Evolutionary conservation across 2,329 filamentous ascomycete genomes (phyloP), one percentile per base, ranked within the genome.

Genomic region (Fonsecaea monophora): DNA sequence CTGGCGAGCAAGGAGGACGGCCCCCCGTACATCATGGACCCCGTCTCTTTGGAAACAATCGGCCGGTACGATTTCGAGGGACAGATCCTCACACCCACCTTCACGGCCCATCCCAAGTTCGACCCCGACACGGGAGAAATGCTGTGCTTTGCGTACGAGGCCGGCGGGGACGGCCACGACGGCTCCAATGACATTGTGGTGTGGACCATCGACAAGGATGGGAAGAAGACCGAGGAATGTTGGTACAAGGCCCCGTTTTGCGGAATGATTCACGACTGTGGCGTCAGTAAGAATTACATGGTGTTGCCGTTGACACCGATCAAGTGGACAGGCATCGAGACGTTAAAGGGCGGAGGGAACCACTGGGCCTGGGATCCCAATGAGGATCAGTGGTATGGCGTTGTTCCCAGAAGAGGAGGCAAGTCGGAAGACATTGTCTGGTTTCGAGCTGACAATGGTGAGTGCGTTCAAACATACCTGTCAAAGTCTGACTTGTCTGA

Each of bases 361-460:
- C 83, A 85, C 73, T 85, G 82, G 74, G 82, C 82, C 0, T 84
- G 82, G 83, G 82, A 84, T 62, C 82, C 83, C 0, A 55, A 67
- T 2, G 84, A 86, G 72, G 83, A 86, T 70, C 84, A 86, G 72
- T 82, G 81, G 75, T 86, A 86, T 68, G 85, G 82, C 0, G 77
- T 86, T 13, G 83, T 86, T 2, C 84, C 84, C 2, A 77, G 85
- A 7, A 74, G 81, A 2, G 81, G 81, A 2, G 84, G 79, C 0
- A 84, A 82, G 69, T 78, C 80, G 0, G 82, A 84, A 67, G 84
- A 86, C 73, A 83, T 86, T 50, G 75, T 82, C 0, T 68, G 67
- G 67, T 68, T 68, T 34, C 55, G 67, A 3, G 67, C 67, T 12
- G 67, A 68, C 38, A 68, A 68, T 86, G 81, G 68, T 67, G 45